Conservation (phyloP, 495 filamentous ascomycete genomes). For the Penicillium paxilli region DNA sequence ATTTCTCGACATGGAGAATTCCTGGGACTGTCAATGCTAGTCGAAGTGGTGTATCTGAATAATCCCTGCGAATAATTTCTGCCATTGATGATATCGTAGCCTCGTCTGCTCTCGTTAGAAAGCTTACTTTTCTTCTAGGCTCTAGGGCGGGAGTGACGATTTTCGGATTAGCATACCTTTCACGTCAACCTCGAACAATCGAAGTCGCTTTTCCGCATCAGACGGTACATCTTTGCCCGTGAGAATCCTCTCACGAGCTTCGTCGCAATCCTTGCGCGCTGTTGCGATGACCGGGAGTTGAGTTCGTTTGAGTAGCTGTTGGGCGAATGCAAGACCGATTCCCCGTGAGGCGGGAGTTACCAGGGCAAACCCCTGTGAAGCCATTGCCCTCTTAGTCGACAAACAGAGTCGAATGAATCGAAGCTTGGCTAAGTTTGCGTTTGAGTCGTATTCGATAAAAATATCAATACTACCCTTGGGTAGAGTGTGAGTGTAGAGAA, state of each 20-base stretch:
- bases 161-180: slow-evolving; percentile 46
- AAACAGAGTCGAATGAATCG: not conserved
- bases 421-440: not conserved
- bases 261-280: slow-evolving; percentile 56
- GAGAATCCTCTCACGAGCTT: slow-evolving; percentile 54
- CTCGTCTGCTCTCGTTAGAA: slow-evolving; percentile 29
- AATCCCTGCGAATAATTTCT: slow-evolving; percentile 35
- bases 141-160: too few relatives aligned
- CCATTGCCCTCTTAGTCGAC: not conserved
- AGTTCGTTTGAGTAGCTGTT: slow-evolving; percentile 64
- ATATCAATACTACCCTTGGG: too few relatives aligned
- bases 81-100: slow-evolving; percentile 40
- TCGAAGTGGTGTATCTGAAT: slow-evolving; percentile 61
- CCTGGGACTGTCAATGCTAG: slow-evolving; percentile 73
- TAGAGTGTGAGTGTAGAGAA: too few relatives aligned
- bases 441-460: not conserved
- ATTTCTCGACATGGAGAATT: slow-evolving; percentile 73
- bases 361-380: slow-evolving; percentile 24
- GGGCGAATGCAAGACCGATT: slow-evolving; percentile 70
- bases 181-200: slow-evolving; percentile 59
- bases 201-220: slow-evolving; percentile 48
- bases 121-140: not conserved
- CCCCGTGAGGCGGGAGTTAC: slow-evolving; percentile 69
- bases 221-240: slow-evolving; percentile 32
- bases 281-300: slow-evolving; percentile 71